These are phyloP conservation scores for Sporothrix mexicana DNA, from an alignment of 2,329 filamentous ascomycete genomes.

Conservation along the genomic window DNA sequence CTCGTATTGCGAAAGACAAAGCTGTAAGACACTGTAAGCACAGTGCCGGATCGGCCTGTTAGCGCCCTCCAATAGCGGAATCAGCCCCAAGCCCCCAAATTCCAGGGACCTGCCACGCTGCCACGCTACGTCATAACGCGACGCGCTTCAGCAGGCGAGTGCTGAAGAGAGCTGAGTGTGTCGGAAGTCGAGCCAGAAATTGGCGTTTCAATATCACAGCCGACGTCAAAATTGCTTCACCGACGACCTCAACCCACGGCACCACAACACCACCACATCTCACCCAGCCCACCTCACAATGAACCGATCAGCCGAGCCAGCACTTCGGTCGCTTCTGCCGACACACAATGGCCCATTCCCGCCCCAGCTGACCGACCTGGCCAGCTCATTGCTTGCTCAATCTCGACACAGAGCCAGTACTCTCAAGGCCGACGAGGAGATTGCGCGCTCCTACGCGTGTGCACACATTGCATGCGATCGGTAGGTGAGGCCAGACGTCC, in stretches of 20 bases:
- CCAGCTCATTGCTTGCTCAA: conserved; percentile 76
- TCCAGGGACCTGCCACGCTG: not conserved
- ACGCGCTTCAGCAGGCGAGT: conserved; percentile 5
- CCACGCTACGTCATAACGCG: conserved; percentile 35
- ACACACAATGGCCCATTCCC: conserved; percentile 72
- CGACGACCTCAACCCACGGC: not conserved
- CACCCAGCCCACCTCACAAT: conserved; percentile 51
- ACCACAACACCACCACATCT: not conserved
- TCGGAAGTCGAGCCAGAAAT: not conserved
- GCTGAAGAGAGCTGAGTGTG: not conserved
- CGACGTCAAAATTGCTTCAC: not conserved
- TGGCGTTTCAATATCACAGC: not conserved
- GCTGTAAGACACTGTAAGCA: not conserved
- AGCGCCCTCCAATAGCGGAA: not conserved
- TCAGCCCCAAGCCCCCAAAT: too few species aligned
- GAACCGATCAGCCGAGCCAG: conserved; percentile 76
- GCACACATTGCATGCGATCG: conserved; percentile 89
- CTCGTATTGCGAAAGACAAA: not conserved
- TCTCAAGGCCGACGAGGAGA: conserved; percentile 84
- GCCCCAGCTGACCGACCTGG: conserved; percentile 70
- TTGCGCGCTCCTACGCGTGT: conserved; percentile 83
- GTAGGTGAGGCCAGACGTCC: conserved; percentile 49
- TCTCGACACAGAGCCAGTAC: conserved; percentile 77
- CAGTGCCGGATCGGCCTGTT: not conserved
- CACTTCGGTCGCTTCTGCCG: conserved; percentile 74